Evolutionary conservation across 495 filamentous ascomycete species (phyloP).

Genomic region (Daldinia vernicosa): DNA sequence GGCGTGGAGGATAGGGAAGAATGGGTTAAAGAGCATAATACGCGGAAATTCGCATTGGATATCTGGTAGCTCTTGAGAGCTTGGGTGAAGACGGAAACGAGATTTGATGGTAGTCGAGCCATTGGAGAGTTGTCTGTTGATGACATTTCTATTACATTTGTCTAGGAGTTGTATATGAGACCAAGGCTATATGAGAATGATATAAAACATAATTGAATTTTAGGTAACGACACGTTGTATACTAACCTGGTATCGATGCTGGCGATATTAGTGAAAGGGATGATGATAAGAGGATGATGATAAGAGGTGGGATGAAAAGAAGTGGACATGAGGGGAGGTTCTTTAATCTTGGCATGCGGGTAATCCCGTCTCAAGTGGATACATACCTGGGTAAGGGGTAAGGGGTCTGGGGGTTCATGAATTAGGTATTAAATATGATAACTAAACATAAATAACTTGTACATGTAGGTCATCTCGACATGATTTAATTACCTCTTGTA

Average conservation of each 20-base stretch:
- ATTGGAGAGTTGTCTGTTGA: conserved; percentile 19
- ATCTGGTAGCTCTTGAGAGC: conserved; percentile 66
- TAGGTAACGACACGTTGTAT: background rate
- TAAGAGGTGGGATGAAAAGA: conserved; percentile 3
- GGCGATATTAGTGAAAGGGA: background rate
- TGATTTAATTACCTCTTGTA: background rate
- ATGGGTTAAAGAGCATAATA: conserved; percentile 63
- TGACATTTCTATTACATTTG: conserved; percentile 15
- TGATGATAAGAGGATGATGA: background rate
- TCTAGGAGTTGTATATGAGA: background rate
- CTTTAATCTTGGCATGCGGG: conserved; percentile 10
- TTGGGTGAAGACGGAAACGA: conserved; percentile 54
- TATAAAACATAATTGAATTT: background rate
- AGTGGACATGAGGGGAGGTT: background rate
- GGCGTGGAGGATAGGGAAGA: conserved; percentile 42
- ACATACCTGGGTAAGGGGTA: too few species aligned
- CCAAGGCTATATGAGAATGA: background rate
- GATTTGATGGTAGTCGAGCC: conserved; percentile 38
- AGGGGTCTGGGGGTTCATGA: too few species aligned
- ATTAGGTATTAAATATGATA: too few species aligned
- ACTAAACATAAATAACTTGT: background rate
- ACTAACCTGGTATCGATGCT: too few species aligned
- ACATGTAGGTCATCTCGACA: background rate
- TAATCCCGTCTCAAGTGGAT: conserved; percentile 13
- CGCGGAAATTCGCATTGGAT: conserved; percentile 64